Evolutionary conservation across 2,329 filamentous ascomycete species (phyloP).

Genomic region (Colletotrichum lupini): DNA sequence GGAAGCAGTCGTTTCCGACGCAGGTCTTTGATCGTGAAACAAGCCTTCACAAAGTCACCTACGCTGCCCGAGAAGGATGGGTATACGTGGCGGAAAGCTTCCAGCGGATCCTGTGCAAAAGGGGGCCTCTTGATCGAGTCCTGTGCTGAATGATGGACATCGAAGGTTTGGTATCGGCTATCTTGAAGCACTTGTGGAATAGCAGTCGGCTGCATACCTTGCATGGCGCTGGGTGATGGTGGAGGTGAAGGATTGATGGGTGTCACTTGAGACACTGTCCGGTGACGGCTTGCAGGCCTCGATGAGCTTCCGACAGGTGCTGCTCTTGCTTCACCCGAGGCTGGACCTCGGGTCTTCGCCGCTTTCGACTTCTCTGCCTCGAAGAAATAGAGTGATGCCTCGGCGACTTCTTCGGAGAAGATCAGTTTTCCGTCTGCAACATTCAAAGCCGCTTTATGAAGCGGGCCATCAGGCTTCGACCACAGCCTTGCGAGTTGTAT

Average conservation of each 20-base stretch:
- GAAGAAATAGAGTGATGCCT: constrained; percentile 7
- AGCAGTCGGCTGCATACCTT: not conserved
- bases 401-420: constrained; percentile 15
- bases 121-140: not conserved
- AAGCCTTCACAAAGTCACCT: constrained; percentile 56
- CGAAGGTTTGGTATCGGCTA: not conserved
- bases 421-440: constrained; percentile 6
- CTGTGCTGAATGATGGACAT: not conserved
- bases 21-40: constrained; percentile 55
- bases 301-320: not conserved
- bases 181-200: not conserved
- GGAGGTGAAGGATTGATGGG: not conserved
- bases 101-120: constrained; percentile 44
- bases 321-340: not conserved
- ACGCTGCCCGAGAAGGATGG: constrained; percentile 53
- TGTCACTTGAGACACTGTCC: not conserved
- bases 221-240: not conserved
- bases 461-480: constrained; percentile 21
- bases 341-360: not conserved
- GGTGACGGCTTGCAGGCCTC: not conserved
- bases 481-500: constrained; percentile 20
- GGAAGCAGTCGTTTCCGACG: constrained; percentile 47
- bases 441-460: constrained; percentile 1
- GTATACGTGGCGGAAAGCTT: constrained; percentile 54
- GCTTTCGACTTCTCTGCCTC: not conserved